These are phyloP conservation scores for Paramecium octaurelia DNA, from an alignment of 73 alveolate genomes.

Conservation along the genomic window DNA sequence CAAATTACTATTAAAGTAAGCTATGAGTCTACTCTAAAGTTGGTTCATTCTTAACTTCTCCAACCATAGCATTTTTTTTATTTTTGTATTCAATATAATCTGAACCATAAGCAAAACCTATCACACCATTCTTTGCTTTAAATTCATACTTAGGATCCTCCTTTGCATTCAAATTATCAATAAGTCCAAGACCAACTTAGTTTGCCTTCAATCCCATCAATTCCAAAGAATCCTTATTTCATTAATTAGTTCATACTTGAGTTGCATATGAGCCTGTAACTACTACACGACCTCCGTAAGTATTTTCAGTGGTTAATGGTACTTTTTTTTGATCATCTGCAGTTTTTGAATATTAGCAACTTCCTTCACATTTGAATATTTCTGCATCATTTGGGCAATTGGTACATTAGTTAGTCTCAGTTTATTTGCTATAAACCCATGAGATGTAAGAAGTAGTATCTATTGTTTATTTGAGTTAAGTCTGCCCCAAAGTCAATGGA, in stretches of 20 bases:
- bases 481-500: background rate
- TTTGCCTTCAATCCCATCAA: background rate
- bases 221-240: background rate
- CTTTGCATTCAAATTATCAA: background rate
- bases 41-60: background rate
- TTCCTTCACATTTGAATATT: constrained; percentile 28
- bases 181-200: background rate
- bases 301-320: background rate
- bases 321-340: background rate
- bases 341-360: background rate
- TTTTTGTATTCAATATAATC: background rate
- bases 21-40: background rate
- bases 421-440: background rate
- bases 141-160: background rate
- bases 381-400: constrained; percentile 4
- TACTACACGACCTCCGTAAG: background rate
- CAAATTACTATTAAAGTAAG: background rate
- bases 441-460: constrained; percentile 31
- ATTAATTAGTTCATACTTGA: background rate
- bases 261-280: constrained; percentile 8
- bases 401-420: background rate
- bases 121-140: background rate
- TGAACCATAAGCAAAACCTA: background rate
- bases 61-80: background rate
- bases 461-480: background rate